Base-by-base conservation (phyloP, 1,139 yeast genomes). In the Yamadazyma pseudoaaseri region DNA sequence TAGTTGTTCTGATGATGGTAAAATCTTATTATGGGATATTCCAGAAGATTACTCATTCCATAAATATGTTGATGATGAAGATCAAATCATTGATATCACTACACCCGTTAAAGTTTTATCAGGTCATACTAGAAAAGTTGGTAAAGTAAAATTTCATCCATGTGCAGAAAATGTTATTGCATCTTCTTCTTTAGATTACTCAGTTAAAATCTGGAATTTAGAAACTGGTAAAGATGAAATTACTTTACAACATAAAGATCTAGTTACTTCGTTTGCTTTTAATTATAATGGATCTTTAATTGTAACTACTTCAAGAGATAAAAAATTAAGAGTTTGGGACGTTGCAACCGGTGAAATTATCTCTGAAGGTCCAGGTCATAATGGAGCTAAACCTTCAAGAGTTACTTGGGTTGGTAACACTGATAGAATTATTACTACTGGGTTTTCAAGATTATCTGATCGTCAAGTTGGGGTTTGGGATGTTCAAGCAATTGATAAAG, bases 381-480 rank as follows among this genome's bases (percentile, higher is more conserved):
- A 84, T 5, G 97, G 97, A 39, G 96, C 97, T 24, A 92, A 92
- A 59, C 81, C 87, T 16, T 77, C 90, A 18, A 78, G 97, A 57
- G 83, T 86, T 25, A 78, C 76, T 9, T 92, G 98, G 97, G 64
- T 89, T 43, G 97, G 97, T 20, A 79, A 86, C 50, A 69, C 85
- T 31, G 86, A 90, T 51, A 75, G 97, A 50, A 63, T 92, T 22
- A 83, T 83, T 35, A 90, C 98, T 22, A 90, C 98, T n/a, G 99
- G 99, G 1, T 92, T 92, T 56, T 87, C 95, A 26, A 79, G 85
- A 54, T 73, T 86, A 49, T 86, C 96, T 28, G 97, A 90, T 56
- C 89, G 99, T 58, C 97, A 92, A 63, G 70, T 90, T 43, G 98
- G 94, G 45, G 71, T 92, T 38, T 92, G 98, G 97, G 90, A 92